Base-by-base conservation (phyloP, 2,329 filamentous ascomycete genomes). In the Trichoderma semiorbis region DNA sequence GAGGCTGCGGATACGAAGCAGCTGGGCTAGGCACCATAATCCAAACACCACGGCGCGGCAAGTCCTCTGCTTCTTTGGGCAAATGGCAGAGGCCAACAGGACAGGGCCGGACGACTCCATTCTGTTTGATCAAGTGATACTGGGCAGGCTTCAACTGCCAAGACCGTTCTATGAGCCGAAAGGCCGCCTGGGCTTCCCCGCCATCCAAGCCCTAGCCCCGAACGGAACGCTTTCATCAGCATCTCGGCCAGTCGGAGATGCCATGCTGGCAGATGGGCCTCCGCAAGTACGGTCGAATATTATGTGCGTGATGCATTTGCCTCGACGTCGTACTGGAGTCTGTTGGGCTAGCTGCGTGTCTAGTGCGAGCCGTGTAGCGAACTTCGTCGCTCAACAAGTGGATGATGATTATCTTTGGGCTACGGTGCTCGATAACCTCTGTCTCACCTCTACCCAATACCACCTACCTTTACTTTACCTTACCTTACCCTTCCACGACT, bases 101-200 rank as follows among this genome's bases (percentile, higher is more conserved):
- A 53, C 47, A 21, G 47, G 47, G 47, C 47, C 47, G 47, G 11
- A 61, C 66, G 30, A 47, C 66, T 69, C 66, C 66, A 47, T 61
- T 50, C 66, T 69, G 53, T 16, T 43, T 69, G 66, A 69, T 69
- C 66, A 69, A 69, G 66, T 69, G 66, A 69, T 69, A n/a, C 66
- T 53, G 7, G 57, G 47, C 63, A 55, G 63, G 63, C 63, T 66
- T 55, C 63, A 24, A 10, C 57, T 53, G 66, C 66, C 66, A 69
- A 69, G 66, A 69, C 57, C 18, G 28, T 58, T 67, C 66, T 69
- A 69, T 69, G 66, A 53, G 66, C 66, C 66, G 66, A 69, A 62
- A 24, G 39, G 57, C 66, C 57, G 39, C 66, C 60, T 69, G 66
- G 66, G 57, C 39, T 62, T 69, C 66, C 66, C 66, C 66, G 66